phyloP scores from a whole-genome alignment of 345 rosid genomes.

The Erucastrum elatum region DNA sequence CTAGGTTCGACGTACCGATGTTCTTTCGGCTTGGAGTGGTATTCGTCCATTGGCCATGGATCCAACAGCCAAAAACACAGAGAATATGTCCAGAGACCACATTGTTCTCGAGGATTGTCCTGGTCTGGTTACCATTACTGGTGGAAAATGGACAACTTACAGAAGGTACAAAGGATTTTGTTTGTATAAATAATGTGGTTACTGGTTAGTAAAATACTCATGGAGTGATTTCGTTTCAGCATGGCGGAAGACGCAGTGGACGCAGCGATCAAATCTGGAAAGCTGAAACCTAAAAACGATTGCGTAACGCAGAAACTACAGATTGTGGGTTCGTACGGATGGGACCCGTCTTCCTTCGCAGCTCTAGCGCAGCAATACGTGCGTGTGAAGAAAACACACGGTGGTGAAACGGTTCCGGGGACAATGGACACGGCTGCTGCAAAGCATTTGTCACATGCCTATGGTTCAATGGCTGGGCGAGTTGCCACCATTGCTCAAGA shows the following conservation, averaged over 20 bases:
- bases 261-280: conserved; percentile 80
- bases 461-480: conserved; percentile 78
- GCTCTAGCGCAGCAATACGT: conserved; percentile 82
- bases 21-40: conserved; percentile 99
- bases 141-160: conserved; percentile 99
- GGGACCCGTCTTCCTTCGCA: conserved; percentile 85
- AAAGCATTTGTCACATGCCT: conserved; percentile 90
- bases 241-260: conserved; percentile 99
- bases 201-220: not conserved
- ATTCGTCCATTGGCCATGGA: conserved; percentile 92
- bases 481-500: conserved; percentile 93
- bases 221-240: conserved; percentile 50
- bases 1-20: conserved; percentile 89
- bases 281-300: conserved; percentile 60
- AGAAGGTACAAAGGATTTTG: conserved; percentile 51
- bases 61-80: conserved; percentile 89
- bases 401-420: conserved; percentile 81
- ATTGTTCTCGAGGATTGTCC: conserved; percentile 82
- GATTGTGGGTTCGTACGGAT: conserved; percentile 85
- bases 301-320: conserved; percentile 66
- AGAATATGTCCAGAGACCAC: conserved; percentile 95
- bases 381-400: conserved; percentile 79
- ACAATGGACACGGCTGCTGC: conserved; percentile 85
- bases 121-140: conserved; percentile 94
- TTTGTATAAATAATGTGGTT: not conserved